Base-by-base conservation (phyloP, 768 basidiomycete species). In the Coprinopsis strossmayeri region DNA sequence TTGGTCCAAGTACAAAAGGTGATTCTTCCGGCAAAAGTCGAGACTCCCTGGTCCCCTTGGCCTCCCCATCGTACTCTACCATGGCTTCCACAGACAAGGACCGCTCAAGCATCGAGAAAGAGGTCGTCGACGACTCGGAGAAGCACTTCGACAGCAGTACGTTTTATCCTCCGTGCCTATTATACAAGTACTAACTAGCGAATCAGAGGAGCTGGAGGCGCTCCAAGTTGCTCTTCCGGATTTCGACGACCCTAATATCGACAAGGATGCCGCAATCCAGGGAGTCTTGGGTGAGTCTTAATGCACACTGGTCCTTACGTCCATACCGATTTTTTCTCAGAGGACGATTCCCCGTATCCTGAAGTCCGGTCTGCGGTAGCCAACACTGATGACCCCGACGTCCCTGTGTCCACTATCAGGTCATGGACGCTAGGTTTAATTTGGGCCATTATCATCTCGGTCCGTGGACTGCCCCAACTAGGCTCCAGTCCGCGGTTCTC, bases 301-400 rank as follows among this genome's bases (percentile, higher is more conserved):
- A 64, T 27, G 39, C 40, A n/a, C 24, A 18, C 38, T 55, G 53
- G 69, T 68, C 51, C 62, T 66, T 10, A 68, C 23, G 26, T 27
- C 48, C 18, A 34, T 45, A 10, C 45, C 55, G 3, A 57, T 12
- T 10, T 12, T 13, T 18, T 28, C 51, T 13, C 53, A 78, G 70
- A 81, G 64, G 78, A 84, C 53, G 82, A 84, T 58, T 82, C 81
- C 1, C 81, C 83, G 3, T 85, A 85, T 57, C 79, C 81, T n/a
- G 83, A 85, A 55, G 83, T 84, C 21, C 75, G 81, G 24, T 79
- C 82, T 37, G 78, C 79, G 39, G 84, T 84, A 17, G 77, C 82
- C 46, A 83, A 82, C 58, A 82, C 80, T 2, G 86, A 87, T 57
- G 84, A 87, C 61, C 75, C 77, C 28, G 66, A 68, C 35, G 79